Evolutionary conservation across 768 basidiomycete genomes (phyloP).

Genomic region (Calocera cornea): DNA sequence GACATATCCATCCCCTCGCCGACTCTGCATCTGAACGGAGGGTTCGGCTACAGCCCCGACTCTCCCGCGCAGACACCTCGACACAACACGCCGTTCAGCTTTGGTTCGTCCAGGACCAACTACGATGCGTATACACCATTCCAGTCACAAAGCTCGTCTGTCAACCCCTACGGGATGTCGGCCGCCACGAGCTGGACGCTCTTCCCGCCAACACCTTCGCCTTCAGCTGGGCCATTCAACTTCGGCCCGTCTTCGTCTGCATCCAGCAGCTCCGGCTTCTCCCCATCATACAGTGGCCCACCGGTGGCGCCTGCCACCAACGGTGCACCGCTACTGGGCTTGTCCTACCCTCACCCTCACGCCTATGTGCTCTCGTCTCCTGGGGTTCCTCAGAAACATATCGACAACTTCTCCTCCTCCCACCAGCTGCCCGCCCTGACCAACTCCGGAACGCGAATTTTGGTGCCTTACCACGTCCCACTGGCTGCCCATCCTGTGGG

Average conservation of each 20-base stretch:
- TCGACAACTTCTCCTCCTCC: slow-evolving; percentile 61
- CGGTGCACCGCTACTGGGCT: background rate
- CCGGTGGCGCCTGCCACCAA: slow-evolving; percentile 37
- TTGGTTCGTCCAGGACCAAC: background rate
- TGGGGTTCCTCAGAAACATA: slow-evolving; percentile 70
- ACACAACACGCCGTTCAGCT: slow-evolving; percentile 6
- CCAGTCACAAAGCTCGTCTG: slow-evolving; percentile 36
- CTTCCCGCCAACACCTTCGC: background rate
- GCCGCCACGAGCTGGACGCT: background rate
- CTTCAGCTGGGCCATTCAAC: background rate
- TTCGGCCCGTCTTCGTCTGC: background rate
- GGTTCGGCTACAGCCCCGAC: background rate
- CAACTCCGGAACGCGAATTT: slow-evolving; percentile 35
- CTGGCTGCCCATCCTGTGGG: slow-evolving; percentile 69
- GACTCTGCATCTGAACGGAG: background rate
- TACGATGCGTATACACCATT: background rate
- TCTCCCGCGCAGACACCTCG: background rate
- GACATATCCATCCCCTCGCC: background rate
- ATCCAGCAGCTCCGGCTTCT: background rate
- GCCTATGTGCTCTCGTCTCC: slow-evolving; percentile 80
- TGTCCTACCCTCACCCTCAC: slow-evolving; percentile 33
- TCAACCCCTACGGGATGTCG: background rate
- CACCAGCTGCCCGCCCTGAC: slow-evolving; percentile 51
- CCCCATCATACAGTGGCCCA: slow-evolving; percentile 12
- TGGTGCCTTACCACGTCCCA: slow-evolving; percentile 68